These are phyloP conservation scores for Cryptosporidium canis DNA, from an alignment of 169 alveolate species.

Conservation along the genomic window DNA sequence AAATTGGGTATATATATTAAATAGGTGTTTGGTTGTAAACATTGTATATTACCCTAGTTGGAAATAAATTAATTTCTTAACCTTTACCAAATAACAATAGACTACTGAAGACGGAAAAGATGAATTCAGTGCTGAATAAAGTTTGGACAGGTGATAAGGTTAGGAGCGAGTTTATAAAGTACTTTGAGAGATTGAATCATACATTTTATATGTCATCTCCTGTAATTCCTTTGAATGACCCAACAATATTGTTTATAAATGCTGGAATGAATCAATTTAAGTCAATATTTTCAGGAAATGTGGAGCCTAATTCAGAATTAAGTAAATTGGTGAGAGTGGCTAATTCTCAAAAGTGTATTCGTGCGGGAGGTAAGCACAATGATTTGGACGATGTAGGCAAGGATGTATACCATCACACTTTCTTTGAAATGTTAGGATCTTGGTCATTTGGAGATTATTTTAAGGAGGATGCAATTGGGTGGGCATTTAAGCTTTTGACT, in stretches of 20 bases:
- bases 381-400: constrained; percentile 94
- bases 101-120: neutral
- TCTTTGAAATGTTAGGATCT: constrained; percentile 96
- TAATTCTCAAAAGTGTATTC: constrained; percentile 93
- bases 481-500: constrained; percentile 92
- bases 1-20: no score
- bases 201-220: constrained; percentile 83
- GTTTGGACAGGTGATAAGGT: constrained; percentile 76
- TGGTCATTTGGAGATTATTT: constrained; percentile 96
- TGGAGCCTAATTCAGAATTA: constrained; percentile 88
- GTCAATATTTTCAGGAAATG: constrained; percentile 88
- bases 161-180: constrained; percentile 80
- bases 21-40: no score
- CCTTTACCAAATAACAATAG: neutral
- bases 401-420: constrained; percentile 95
- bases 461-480: constrained; percentile 90
- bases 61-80: neutral
- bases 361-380: constrained; percentile 92
- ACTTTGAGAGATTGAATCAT: constrained; percentile 79
- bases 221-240: constrained; percentile 91
- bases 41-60: neutral
- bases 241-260: constrained; percentile 90
- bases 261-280: constrained; percentile 95
- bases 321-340: constrained; percentile 90
- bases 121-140: neutral